Percentiles rank a stretch among this genome's conserved stretches.
These are phyloP conservation scores for Fusarium sp. DNA, from an alignment of 2,329 filamentous ascomycete species.

Conservation along the genomic window DNA sequence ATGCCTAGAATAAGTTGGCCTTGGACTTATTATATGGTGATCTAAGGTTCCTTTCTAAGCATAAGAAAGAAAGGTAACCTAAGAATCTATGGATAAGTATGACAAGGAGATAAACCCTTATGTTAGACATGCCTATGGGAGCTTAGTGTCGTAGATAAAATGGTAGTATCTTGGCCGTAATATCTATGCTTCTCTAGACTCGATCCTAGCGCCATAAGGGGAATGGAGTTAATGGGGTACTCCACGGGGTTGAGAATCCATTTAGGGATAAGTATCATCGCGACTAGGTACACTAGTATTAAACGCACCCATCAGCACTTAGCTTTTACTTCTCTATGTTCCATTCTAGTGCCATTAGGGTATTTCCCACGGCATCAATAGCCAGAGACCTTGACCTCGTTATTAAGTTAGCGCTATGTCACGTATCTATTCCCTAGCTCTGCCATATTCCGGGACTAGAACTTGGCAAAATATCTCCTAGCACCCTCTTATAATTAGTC, in stretches of 20 bases:
- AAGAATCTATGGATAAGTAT: not conserved
- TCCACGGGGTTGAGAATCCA: not conserved
- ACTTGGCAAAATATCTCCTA: not conserved
- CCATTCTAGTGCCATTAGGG: not conserved
- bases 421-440: not conserved
- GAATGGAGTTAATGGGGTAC: not conserved
- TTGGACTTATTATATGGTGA: not conserved
- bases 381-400: not conserved
- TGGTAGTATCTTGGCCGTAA: not conserved
- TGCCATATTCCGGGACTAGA: not conserved
- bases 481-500: not conserved
- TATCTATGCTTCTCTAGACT: not conserved
- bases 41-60: not conserved
- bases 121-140: conserved; percentile 5
- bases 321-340: not conserved
- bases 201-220: not conserved
- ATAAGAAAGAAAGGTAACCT: not conserved
- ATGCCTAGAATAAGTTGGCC: not conserved
- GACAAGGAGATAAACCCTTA: not conserved
- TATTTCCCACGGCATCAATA: not conserved
- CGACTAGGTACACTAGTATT: not conserved
- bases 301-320: not conserved
- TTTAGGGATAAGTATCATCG: not conserved
- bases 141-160: not conserved
- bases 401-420: not conserved